Evolutionary conservation across 805 yeast genomes (phyloP), one percentile per base, ranked within the genome.

Genomic region (Kodamaea kakaduensis): DNA sequence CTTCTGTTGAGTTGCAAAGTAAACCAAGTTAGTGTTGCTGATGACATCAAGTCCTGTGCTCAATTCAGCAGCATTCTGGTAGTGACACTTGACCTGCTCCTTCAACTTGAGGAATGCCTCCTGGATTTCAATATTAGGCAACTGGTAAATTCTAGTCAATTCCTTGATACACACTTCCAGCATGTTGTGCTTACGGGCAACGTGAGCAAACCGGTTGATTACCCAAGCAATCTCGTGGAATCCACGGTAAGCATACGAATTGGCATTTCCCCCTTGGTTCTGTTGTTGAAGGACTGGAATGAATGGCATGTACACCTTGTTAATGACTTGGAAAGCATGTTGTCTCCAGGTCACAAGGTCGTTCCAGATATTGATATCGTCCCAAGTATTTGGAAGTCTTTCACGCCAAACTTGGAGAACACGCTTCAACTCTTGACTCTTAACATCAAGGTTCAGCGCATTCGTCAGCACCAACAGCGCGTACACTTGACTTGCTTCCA

Each of bases 161-260:
- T 93, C 97, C 44, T 78, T 84, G 44, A 90, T 79, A 64, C 98
- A 93, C 25, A 94, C 98, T 38, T 93, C 97, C 2, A 96, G 85
- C 94, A 93, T 85, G 44, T 85, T 81, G 58, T 93, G 99, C 58
- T 88, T 87, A 45, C 98, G 75, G 0, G 98, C 97, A 36, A 94
- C 97, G 64, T 93, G 98, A 0, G 99, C 98, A 68, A 93, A 93
- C 35, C 97, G 67, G 61, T 93, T 93, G 51, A 93, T 90, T 6
- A 93, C 96, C 97, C 98, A 94, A 0, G 98, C 98, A 58, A 90
- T 87, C 60, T 93, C 99, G 57, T 93, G 99, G 62, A 86, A 93
- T 1, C 99, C 99, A 45, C 98, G 73, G 61, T 90, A 94, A 1
- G 96, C 97, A 53, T 88, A 89, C 1, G 97, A 88, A 54, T 87